Evolutionary conservation across 768 basidiomycete genomes (phyloP).

Genomic region (Panellus pusillus): DNA sequence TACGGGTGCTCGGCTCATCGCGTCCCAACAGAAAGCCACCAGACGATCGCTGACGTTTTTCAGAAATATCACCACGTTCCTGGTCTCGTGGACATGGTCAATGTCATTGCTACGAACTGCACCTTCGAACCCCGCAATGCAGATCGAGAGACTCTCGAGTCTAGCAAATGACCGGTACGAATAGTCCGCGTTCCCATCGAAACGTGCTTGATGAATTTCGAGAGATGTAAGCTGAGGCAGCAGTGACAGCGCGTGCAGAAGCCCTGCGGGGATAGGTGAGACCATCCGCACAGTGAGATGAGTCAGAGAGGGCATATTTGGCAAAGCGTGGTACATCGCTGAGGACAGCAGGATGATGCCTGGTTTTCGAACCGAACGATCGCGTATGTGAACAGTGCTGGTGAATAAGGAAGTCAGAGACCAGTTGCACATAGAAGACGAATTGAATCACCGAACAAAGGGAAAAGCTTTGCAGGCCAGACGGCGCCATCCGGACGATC

Average conservation of each 20-base stretch:
- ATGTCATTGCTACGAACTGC: neutral
- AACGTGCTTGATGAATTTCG: slow-evolving; percentile 4
- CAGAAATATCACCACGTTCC: neutral
- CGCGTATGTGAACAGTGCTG: neutral
- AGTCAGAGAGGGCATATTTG: neutral
- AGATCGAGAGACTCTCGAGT: neutral
- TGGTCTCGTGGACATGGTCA: neutral
- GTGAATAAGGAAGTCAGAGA: neutral
- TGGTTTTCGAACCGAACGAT: neutral
- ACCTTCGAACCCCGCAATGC: neutral
- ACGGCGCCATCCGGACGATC: neutral
- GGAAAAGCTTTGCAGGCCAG: neutral
- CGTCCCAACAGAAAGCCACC: neutral
- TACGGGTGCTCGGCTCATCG: no score
- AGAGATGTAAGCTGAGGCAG: neutral
- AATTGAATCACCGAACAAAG: neutral
- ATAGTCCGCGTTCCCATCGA: neutral
- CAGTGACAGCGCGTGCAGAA: neutral
- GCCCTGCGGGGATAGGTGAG: neutral
- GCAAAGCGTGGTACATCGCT: neutral
- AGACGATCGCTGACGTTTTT: neutral
- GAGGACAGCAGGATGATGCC: neutral
- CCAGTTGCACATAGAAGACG: neutral
- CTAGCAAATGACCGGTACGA: neutral
- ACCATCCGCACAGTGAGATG: neutral